These are phyloP conservation scores for Trichoderma citrinoviride DNA, from an alignment of 2,329 filamentous ascomycete genomes.

Conservation along the genomic window DNA sequence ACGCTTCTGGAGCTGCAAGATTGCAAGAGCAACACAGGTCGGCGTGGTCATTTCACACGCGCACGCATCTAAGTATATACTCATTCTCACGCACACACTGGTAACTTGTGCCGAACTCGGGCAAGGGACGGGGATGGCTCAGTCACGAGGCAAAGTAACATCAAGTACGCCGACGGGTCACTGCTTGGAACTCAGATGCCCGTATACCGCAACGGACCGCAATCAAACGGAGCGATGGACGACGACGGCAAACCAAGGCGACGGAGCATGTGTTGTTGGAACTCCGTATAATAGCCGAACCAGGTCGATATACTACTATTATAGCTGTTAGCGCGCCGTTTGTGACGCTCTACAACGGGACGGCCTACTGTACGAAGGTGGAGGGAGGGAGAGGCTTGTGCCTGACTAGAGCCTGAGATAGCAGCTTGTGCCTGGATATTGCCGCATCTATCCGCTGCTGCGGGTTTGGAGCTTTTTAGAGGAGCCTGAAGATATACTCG, in stretches of 20 bases:
- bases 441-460: background rate
- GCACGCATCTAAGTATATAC: background rate
- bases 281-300: background rate
- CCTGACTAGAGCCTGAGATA: constrained; percentile 1
- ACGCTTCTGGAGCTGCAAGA: background rate
- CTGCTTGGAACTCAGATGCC: background rate
- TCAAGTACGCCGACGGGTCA: background rate
- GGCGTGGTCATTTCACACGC: background rate
- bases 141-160: background rate
- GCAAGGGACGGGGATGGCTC: background rate
- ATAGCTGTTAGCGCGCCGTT: constrained; percentile 2
- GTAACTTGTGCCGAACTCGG: background rate
- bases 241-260: too few species aligned
- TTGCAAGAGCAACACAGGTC: background rate
- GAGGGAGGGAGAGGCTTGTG: background rate
- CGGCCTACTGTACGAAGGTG: background rate
- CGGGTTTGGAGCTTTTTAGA: background rate
- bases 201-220: background rate
- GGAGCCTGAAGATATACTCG: background rate
- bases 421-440: background rate
- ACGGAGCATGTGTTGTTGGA: background rate
- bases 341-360: background rate
- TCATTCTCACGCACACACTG: background rate
- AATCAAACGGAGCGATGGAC: background rate
- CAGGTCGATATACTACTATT: background rate